Conservation (phyloP, 345 rosid species). For the Rhizophora mangle region DNA sequence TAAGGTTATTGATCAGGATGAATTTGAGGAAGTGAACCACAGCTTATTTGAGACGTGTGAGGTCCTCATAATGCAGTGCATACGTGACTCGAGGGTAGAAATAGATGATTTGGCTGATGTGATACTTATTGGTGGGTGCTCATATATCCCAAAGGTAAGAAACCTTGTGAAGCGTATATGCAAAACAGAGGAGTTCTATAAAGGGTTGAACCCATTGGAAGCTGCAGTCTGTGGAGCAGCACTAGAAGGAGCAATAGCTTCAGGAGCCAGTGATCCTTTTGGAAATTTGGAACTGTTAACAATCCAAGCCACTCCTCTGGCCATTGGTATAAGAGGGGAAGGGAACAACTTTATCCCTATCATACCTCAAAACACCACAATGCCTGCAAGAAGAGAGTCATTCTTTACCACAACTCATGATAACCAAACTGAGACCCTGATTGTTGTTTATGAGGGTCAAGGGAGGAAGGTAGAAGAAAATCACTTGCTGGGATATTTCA, state of each 20-base stretch:
- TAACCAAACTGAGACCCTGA: conserved; percentile 67
- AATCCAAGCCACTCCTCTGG: conserved; percentile 71
- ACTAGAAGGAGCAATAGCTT: conserved; percentile 84
- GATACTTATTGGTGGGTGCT: conserved; percentile 86
- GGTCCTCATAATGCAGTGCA: conserved; percentile 56
- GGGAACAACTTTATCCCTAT: conserved; percentile 58
- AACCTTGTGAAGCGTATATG: conserved; percentile 43
- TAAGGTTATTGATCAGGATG: conserved; percentile 46
- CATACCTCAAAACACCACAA: conserved; percentile 61
- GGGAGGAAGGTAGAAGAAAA: conserved; percentile 59
- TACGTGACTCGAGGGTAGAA: conserved; percentile 63
- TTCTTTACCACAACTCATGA: conserved; percentile 62
- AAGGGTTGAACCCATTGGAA: conserved; percentile 57
- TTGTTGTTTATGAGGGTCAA: conserved; percentile 81
- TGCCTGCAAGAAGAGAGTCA: conserved; percentile 75
- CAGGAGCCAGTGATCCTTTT: conserved; percentile 76
- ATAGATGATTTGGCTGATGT: conserved; percentile 54
- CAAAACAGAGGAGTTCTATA: conserved; percentile 53
- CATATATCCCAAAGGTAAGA: conserved; percentile 56
- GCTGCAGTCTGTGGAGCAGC: conserved; percentile 86
- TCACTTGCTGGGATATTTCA: conserved; percentile 83
- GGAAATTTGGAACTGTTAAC: conserved; percentile 80
- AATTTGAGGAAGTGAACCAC: conserved; percentile 70
- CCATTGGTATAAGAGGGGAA: conserved; percentile 58
- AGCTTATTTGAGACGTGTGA: conserved; percentile 58